Conservation (phyloP, 768 basidiomycete species). For the Lactarius sanguifluus region DNA sequence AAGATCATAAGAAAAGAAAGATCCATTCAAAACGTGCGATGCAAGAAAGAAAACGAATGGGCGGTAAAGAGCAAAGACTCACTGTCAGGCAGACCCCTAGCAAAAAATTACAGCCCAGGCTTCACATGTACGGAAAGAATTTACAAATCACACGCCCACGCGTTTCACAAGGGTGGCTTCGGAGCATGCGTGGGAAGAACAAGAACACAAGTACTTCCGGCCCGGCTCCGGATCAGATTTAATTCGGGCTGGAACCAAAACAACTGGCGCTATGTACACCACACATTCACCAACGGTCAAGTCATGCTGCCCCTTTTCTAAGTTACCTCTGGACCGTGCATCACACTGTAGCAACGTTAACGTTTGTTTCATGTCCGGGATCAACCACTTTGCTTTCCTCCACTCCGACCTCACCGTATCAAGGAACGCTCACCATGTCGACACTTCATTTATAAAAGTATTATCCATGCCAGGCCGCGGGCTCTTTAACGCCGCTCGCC, state of each 20-base stretch:
- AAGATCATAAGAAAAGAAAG: too few relatives aligned
- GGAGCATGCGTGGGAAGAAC: not conserved
- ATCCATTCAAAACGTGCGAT: too few relatives aligned
- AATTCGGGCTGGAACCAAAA: not conserved
- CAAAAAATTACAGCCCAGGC: not conserved
- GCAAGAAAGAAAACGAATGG: too few relatives aligned
- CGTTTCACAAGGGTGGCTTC: not conserved
- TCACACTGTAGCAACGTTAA: not conserved
- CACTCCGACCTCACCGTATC: conserved; percentile 1
- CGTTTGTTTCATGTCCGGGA: not conserved
- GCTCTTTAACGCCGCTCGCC: not conserved
- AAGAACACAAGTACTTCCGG: not conserved
- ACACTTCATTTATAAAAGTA: not conserved
- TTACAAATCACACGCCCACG: not conserved
- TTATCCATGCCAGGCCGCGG: not conserved
- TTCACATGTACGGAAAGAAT: not conserved
- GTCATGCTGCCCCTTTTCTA: not conserved
- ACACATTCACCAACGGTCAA: too few relatives aligned
- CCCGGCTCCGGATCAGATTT: not conserved
- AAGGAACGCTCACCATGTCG: not conserved
- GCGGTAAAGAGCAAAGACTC: too few relatives aligned
- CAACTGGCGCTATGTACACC: not conserved
- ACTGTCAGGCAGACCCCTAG: too few relatives aligned
- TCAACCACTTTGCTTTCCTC: not conserved
- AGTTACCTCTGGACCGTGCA: not conserved